phyloP scores from a whole-genome alignment of 2,329 filamentous ascomycete genomes.

The Hypoxylon sp. region DNA sequence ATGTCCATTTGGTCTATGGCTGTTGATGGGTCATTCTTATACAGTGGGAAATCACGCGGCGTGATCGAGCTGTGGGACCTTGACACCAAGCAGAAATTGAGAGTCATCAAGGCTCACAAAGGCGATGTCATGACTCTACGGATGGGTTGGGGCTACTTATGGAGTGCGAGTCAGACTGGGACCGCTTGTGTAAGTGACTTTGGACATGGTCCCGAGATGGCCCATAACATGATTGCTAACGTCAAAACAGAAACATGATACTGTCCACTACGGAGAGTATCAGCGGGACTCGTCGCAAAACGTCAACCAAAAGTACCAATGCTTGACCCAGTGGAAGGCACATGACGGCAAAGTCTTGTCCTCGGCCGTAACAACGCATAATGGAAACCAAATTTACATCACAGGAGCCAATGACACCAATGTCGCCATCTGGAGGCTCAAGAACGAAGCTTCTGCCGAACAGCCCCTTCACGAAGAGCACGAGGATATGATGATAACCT shows the following conservation, averaged over 20 bases:
- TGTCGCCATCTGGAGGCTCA: slow-evolving; percentile 88
- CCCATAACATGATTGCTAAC: slow-evolving; percentile 38
- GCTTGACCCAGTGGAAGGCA: slow-evolving; percentile 82
- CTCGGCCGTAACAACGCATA: slow-evolving; percentile 80
- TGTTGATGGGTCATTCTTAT: slow-evolving; percentile 91
- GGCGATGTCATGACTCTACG: slow-evolving; percentile 89
- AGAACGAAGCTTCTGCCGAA: slow-evolving; percentile 60
- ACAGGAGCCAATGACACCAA: slow-evolving; percentile 94
- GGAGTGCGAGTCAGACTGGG: slow-evolving; percentile 92
- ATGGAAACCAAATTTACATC: slow-evolving; percentile 85
- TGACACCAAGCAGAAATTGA: slow-evolving; percentile 90
- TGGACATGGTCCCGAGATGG: neutral
- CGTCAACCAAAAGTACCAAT: slow-evolving; percentile 85
- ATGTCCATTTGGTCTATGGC: slow-evolving; percentile 82
- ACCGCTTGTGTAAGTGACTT: slow-evolving; percentile 77
- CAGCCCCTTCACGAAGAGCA: slow-evolving; percentile 56
- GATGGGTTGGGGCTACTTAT: slow-evolving; percentile 86
- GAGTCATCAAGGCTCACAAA: slow-evolving; percentile 85
- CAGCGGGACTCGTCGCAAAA: slow-evolving; percentile 63
- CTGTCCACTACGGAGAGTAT: slow-evolving; percentile 73
- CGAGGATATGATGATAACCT: slow-evolving; percentile 75
- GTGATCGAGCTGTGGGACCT: slow-evolving; percentile 97
- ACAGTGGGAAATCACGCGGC: slow-evolving; percentile 88
- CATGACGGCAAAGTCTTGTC: slow-evolving; percentile 90
- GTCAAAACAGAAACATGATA: slow-evolving; percentile 72